These are phyloP conservation scores for Trametes pubescens DNA, from an alignment of 1,284 basidiomycete species.

Conservation along the genomic window DNA sequence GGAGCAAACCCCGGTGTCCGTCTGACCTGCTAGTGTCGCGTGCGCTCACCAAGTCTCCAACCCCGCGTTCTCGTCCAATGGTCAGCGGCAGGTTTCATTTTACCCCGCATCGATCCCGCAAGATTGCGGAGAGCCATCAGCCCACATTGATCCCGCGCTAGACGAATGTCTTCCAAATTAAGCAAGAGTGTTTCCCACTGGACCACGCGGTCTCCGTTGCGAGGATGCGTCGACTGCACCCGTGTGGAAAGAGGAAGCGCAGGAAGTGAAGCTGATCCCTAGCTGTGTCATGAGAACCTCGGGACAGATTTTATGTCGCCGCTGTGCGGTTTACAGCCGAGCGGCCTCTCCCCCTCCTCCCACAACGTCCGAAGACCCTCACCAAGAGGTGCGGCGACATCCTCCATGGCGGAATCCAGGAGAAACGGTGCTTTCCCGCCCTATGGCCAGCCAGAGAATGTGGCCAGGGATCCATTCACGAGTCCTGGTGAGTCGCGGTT, in stretches of 20 bases:
- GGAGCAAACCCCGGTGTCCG: conserved; percentile 10
- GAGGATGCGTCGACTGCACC: conserved; percentile 20
- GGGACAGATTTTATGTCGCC: conserved; percentile 3
- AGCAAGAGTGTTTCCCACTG: conserved; percentile 13
- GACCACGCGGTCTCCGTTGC: conserved; percentile 23
- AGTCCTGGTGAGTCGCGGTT: conserved; percentile 25
- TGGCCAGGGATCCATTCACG: conserved; percentile 24
- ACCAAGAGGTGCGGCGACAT: conserved; percentile 6
- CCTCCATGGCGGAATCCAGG: conserved; percentile 25
- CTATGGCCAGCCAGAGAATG: conserved; percentile 1
- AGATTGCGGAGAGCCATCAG: conserved; percentile 16
- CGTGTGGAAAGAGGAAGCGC: conserved; percentile 9
- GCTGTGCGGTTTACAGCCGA: not conserved
- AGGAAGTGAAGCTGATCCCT: conserved; percentile 24
- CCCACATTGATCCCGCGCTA: conserved; percentile 17
- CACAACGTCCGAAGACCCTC: conserved; percentile 5
- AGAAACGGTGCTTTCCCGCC: conserved; percentile 9
- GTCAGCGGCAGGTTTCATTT: conserved; percentile 15
- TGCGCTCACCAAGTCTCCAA: conserved; percentile 1
- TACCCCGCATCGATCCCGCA: conserved; percentile 24
- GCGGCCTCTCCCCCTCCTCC: conserved; percentile 1
- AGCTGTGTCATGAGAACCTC: conserved; percentile 25
- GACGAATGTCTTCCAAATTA: not conserved
- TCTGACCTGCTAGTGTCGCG: conserved; percentile 4
- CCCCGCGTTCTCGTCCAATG: not conserved